Base-by-base conservation (phyloP, 2,329 filamentous ascomycete species). In the Chaetomiaceae sp. region DNA sequence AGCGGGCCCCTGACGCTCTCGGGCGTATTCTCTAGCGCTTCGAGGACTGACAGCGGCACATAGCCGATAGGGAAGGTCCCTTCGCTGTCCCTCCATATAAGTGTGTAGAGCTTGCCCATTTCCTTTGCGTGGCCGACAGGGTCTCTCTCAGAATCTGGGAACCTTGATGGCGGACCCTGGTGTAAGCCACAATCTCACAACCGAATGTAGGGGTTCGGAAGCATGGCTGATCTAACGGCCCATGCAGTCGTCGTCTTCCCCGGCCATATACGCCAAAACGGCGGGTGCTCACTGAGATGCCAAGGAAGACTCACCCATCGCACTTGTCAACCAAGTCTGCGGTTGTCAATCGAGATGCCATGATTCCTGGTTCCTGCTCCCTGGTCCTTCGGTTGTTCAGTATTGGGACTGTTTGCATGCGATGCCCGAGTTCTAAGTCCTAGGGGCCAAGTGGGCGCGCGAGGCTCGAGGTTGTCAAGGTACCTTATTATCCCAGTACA, bases 81-180 rank as follows among this genome's bases (percentile, higher is more conserved):
- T 6, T 84, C 67, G 12, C 73, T 74, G 48, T 83, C 76, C 49
- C 79, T 68, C 69, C 78, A 83, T 9, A 81, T 67, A 11, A 84
- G 68, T 14, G 86, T 81, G 61, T 82, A 87, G 52, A 95, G 74
- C 20, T 36, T 17, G 3, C 71, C 73, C 58, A 81, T 76, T 48
- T 79, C 66, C 51, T 77, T 67, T 35, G 69, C 64, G 36, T 84
- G 80, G 41, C 70, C 69, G 48, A 74, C 62, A 9, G 78, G 74
- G 53, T 83, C 70, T 45, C 71, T 73, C 46, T 83, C 73, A 46
- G 76, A 74, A 66, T 94, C 88, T 1, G 89, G 89, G 60, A 95
- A 95, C 59, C 86, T 91, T 58, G 41, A 30, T 36, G 19, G 4
- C 24, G 29, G 37, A 33, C 9, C 11, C 2, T n/a, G 1, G 6